Evolutionary conservation across 192 early-diverging fungal species (phyloP).

Genomic region (Dissophora ornata): DNA sequence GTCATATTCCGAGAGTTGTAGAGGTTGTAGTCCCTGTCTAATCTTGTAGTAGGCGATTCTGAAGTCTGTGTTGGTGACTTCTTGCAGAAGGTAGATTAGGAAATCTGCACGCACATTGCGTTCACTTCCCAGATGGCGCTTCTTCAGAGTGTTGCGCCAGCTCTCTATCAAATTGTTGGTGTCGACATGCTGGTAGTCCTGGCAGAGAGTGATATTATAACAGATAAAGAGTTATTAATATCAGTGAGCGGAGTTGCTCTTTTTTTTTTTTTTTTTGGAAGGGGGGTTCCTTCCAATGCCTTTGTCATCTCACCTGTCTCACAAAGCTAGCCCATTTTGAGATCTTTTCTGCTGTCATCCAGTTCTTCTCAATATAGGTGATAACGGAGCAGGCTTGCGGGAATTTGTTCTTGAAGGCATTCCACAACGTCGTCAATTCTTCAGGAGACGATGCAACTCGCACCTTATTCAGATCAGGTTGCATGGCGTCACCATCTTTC

Average conservation of each 20-base stretch:
- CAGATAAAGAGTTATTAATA: too few relatives aligned
- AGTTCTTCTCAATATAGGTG: slow-evolving; percentile 12
- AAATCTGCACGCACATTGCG: neutral
- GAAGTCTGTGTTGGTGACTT: neutral
- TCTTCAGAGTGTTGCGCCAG: too few relatives aligned
- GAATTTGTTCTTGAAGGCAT: neutral
- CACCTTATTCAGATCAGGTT: slow-evolving; percentile 3
- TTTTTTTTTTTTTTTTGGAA: too few relatives aligned
- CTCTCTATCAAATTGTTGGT: too few relatives aligned
- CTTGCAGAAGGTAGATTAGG: slow-evolving; percentile 1
- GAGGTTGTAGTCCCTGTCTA: too few relatives aligned
- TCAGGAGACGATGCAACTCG: slow-evolving; percentile 7
- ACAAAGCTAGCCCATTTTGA: slow-evolving; percentile 15
- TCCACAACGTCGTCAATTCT: neutral
- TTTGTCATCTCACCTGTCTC: slow-evolving; percentile 8
- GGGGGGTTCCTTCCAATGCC: too few relatives aligned
- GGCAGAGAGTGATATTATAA: too few relatives aligned
- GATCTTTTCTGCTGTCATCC: slow-evolving; percentile 15
- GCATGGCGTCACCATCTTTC: slow-evolving; percentile 14
- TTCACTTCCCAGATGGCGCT: neutral
- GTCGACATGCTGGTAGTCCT: too few relatives aligned
- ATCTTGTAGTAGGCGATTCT: slow-evolving; percentile 7
- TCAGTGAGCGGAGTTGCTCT: too few relatives aligned
- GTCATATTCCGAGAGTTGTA: too few relatives aligned
- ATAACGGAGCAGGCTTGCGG: slow-evolving; percentile 1